Evolutionary conservation across 257 asterid genomes (phyloP), one percentile per base, ranked within the genome.

Genomic region (Penstemon newberryi): DNA sequence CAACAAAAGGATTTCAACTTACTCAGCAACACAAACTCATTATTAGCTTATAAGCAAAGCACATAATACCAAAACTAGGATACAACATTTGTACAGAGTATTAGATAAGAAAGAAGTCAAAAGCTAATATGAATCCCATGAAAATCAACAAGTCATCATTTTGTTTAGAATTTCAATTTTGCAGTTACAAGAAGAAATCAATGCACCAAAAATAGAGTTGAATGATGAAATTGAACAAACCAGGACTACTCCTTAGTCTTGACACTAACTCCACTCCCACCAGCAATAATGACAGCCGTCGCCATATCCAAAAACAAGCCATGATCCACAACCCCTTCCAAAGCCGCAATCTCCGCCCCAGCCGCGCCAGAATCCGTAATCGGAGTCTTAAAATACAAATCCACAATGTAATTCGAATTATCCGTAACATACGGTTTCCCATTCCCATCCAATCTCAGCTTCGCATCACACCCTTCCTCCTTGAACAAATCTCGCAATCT

Each of bases 271-370:
- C 97, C 93, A 63, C 40, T 60, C 43, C 84, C 84, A 12, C 95
- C 97, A n/a, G 96, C 93, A 47, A 89, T 87, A 36, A 91, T 89
- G 61, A 88, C 89, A 4, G 86, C 89, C 47, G 86, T 84, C 0
- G 86, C 62, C 92, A 86, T 82, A 71, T 84, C 85, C 79, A 82
- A 77, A 75, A 84, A 80, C 74, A 82, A 73, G 1, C 91, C 90
- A 67, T 87, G 94, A 70, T 85, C 97, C 67, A 92, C 98, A 56
- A 92, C 94, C 8, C 97, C 91, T 77, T 92, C 95, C 11, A 90
- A 65, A 0, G 84, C 75, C 5, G 86, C 79, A 60, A 92, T 90
- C 85, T 92, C 96, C 82, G 63, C 83, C 46, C 95, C 96, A 3
- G 91, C 95, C 6, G 86, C 80, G 0, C 44, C 73, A 0, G 95